These are phyloP conservation scores for Voacanga thouarsii DNA, from an alignment of 257 asterid genomes.

Conservation along the genomic window DNA sequence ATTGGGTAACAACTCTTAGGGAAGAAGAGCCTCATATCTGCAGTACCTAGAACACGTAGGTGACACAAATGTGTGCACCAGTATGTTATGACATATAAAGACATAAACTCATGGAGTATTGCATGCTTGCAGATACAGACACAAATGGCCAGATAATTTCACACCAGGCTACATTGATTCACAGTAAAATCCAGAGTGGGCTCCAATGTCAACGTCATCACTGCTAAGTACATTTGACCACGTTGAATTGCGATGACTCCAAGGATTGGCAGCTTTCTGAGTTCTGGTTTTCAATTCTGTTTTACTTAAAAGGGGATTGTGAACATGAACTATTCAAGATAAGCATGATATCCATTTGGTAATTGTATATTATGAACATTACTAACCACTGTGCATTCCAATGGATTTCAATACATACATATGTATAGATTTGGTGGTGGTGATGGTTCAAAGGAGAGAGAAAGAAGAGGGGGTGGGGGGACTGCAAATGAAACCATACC, in stretches of 20 bases:
- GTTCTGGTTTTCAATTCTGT: no score
- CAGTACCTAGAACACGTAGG: no score
- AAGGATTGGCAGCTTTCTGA: not conserved
- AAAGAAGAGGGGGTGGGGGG: not conserved
- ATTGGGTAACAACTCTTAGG: not conserved
- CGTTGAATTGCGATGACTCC: not conserved
- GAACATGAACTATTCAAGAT: not conserved
- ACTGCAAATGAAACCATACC: conserved; percentile 39
- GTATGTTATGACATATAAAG: no score
- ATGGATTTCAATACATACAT: not conserved
- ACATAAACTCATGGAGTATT: not conserved
- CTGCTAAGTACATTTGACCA: not conserved
- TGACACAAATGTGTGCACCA: not conserved
- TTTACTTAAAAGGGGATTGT: not conserved
- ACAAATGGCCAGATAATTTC: not conserved
- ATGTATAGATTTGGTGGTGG: not conserved
- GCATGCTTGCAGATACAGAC: not conserved
- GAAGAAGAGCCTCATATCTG: no score
- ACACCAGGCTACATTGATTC: not conserved
- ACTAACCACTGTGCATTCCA: not conserved
- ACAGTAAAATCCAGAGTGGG: not conserved
- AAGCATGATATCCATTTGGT: not conserved
- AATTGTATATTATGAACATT: not conserved
- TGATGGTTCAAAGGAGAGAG: no score
- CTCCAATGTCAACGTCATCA: not conserved